A percentile compares a stretch with the other conserved stretches of the same genome.
Evolutionary conservation across 495 filamentous ascomycete genomes (phyloP).

Genomic region (Penicillium salamii): DNA sequence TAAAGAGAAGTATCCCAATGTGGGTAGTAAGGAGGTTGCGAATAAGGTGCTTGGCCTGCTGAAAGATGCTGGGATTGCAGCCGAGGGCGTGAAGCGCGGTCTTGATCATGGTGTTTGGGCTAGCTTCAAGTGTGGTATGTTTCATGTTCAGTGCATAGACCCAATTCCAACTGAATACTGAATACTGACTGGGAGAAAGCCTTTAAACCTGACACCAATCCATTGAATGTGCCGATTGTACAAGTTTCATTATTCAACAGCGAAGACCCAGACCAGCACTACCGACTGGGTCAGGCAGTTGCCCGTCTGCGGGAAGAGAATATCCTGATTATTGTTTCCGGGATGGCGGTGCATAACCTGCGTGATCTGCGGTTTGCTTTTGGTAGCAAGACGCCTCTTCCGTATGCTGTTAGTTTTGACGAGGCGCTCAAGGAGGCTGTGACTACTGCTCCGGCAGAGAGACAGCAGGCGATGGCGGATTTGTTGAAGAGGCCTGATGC

Average conservation of each 20-base stretch:
- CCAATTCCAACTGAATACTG: background rate
- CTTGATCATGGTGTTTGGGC: slow-evolving; percentile 83
- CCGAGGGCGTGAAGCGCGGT: slow-evolving; percentile 61
- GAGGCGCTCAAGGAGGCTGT: slow-evolving; percentile 73
- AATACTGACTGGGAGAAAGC: slow-evolving; percentile 30
- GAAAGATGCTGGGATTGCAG: slow-evolving; percentile 57
- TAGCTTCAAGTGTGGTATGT: slow-evolving; percentile 61
- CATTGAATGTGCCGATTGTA: slow-evolving; percentile 72
- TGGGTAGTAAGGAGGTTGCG: slow-evolving; percentile 64
- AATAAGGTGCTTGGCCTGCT: slow-evolving; percentile 62
- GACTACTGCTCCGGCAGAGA: slow-evolving; percentile 45
- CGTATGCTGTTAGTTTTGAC: slow-evolving; percentile 75
- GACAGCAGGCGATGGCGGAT: slow-evolving; percentile 58
- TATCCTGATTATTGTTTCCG: slow-evolving; percentile 71
- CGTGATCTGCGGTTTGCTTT: slow-evolving; percentile 55
- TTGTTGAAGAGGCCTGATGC: slow-evolving; percentile 65
- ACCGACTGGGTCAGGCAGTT: slow-evolving; percentile 68
- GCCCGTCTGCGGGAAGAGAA: slow-evolving; percentile 65
- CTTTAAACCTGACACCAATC: slow-evolving; percentile 71
- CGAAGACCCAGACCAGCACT: slow-evolving; percentile 69
- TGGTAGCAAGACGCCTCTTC: slow-evolving; percentile 48
- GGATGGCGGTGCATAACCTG: slow-evolving; percentile 88
- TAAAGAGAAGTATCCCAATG: slow-evolving; percentile 65
- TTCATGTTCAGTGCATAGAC: slow-evolving; percentile 5
- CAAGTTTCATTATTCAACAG: slow-evolving; percentile 73